Percentiles rank a stretch among this genome's conserved stretches.
These are phyloP conservation scores for Saussurea involucrata DNA, from an alignment of 129 eudicot genomes.

Conservation along the genomic window DNA sequence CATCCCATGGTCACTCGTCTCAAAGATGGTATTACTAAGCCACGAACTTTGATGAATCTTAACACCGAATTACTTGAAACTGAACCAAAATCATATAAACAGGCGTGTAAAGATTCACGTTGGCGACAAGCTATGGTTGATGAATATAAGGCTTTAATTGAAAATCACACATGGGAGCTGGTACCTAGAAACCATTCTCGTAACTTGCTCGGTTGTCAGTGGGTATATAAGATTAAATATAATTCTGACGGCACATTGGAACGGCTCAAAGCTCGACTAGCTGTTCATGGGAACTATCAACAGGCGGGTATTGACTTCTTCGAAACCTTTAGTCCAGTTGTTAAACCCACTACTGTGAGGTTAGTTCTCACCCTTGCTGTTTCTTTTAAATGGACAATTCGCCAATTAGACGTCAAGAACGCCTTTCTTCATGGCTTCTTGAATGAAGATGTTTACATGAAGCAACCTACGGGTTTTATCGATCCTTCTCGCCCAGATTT, in stretches of 20 bases:
- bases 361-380: background rate
- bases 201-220: background rate
- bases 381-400: background rate
- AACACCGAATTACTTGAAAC: too few species aligned
- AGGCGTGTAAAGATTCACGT: background rate
- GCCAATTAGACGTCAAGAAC: background rate
- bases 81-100: background rate
- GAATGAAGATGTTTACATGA: too few species aligned
- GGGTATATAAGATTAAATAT: too few species aligned
- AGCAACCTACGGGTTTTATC: too few species aligned
- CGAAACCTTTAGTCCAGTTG: background rate
- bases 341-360: background rate
- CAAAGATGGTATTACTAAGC: background rate
- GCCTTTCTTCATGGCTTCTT: too few species aligned
- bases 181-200: background rate
- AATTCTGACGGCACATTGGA: too few species aligned
- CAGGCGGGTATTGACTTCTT: background rate
- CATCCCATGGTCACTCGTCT: background rate
- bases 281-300: background rate
- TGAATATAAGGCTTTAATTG: background rate
- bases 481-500: background rate
- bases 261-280: background rate
- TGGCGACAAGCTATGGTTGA: background rate
- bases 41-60: background rate
- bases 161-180: constrained; percentile 6